A percentile compares a stretch with the other conserved stretches of the same genome.
Evolutionary conservation across 805 yeast genomes (phyloP).

Genomic region (Komagataella pastoris): DNA sequence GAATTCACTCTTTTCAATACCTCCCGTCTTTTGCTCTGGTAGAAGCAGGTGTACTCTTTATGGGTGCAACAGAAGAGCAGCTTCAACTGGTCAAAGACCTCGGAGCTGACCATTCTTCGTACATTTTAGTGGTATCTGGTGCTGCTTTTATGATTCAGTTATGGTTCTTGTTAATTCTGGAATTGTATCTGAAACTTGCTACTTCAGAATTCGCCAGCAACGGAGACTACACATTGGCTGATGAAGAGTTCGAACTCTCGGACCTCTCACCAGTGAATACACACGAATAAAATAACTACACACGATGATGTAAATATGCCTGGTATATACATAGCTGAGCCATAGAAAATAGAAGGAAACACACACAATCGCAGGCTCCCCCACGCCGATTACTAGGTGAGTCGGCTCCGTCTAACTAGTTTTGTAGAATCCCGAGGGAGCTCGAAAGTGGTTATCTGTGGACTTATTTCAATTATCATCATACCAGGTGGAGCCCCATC

Average conservation of each 20-base stretch:
- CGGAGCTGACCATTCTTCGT: conserved; percentile 79
- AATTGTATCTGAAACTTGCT: conserved; percentile 31
- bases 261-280: conserved; percentile 13
- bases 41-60: conserved; percentile 69
- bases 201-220: not conserved
- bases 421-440: not conserved
- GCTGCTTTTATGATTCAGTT: conserved; percentile 63
- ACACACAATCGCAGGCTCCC: not conserved
- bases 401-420: no score
- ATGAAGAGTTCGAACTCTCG: conserved; percentile 50
- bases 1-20: conserved; percentile 64
- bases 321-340: not conserved
- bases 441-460: not conserved
- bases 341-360: not conserved
- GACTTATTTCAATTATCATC: not conserved
- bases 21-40: conserved; percentile 74
- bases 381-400: not conserved
- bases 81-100: conserved; percentile 52
- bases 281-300: not conserved
- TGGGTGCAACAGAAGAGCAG: conserved; percentile 92
- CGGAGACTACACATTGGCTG: conserved; percentile 26
- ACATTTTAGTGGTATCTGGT: conserved; percentile 55
- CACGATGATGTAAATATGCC: conserved; percentile 1
- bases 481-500: not conserved
- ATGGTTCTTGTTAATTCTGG: conserved; percentile 49